Base-by-base conservation (phyloP, 2,329 filamentous ascomycete species). In the Exophiala calicioides region DNA sequence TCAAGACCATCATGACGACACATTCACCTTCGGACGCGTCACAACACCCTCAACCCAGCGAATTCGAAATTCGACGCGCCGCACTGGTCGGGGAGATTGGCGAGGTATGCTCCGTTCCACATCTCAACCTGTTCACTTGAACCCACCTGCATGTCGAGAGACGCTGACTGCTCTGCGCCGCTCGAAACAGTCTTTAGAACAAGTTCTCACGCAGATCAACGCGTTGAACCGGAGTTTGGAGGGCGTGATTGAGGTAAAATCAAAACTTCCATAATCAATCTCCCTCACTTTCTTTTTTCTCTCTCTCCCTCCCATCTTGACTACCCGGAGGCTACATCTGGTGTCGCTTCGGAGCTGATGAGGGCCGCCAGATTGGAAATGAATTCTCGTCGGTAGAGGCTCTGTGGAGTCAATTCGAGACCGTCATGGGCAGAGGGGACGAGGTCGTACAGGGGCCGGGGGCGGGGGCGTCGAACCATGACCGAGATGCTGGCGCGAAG, bases 381-480 rank as follows among this genome's bases (percentile, higher is more conserved):
- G 93, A 98, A 63, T 96, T 98, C 70, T 85, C 87, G n/a, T 90
- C 89, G 3, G 93, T 98, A 32, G 93, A 98, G 68, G 90, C 89
- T 21, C 78, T 98, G 12, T 98, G 93, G 93, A 94, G 88, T 29
- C 89, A 95, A 62, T 97, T 98, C 63, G 93, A 98, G 71, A 87
- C 85, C 58, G 90, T 97, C 59, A 97, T 96, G 90, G 88, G 81
- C 6, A 88, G 85, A 61, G 79, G 85, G 9, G 66, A 68, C 24
- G 67, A 67, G 42, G 60, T 32, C 8, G 64, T 64, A 39, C 52
- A 66, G 15, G 60, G 60, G 7, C 37, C 15, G n/a, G 12, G n/a
- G 24, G 19, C n/a, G 34, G 35, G 15, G 46, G 32, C 10, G 19
- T 16, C 20, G 32, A 35, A 26, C 18, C 26, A 41, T 15, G 39